Conservation (phyloP, 2,329 filamentous ascomycete genomes). For the Microsporum audouinii region DNA sequence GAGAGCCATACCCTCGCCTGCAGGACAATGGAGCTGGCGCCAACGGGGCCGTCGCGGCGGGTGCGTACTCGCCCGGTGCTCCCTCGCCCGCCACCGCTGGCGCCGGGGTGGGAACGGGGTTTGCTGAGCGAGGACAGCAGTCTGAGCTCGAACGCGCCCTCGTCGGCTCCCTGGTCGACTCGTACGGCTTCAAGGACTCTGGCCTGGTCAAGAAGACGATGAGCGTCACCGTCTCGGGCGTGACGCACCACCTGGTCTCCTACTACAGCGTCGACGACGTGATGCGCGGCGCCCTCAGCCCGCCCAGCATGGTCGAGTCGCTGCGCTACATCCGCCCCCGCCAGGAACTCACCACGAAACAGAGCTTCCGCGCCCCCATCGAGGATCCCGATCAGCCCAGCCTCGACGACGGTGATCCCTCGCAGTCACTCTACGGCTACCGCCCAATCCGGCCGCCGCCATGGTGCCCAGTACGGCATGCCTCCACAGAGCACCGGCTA, state of each 20-base stretch:
- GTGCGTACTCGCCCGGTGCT: slow-evolving; percentile 31
- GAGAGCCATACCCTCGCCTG: slow-evolving; percentile 42
- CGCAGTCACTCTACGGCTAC: slow-evolving; percentile 22
- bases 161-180: slow-evolving; percentile 78
- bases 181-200: slow-evolving; percentile 71
- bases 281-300: slow-evolving; percentile 46
- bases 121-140: slow-evolving; percentile 28
- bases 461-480: slow-evolving; percentile 30
- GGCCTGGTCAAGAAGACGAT: slow-evolving; percentile 91
- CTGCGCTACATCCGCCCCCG: slow-evolving; percentile 46
- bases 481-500: slow-evolving; percentile 26
- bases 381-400: slow-evolving; percentile 44
- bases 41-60: slow-evolving; percentile 20
- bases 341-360: slow-evolving; percentile 46
- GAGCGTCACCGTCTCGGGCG: slow-evolving; percentile 60
- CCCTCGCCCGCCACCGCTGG: slow-evolving; percentile 14
- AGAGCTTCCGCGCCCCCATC: slow-evolving; percentile 56
- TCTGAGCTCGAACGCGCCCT: slow-evolving; percentile 46
- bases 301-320: slow-evolving; percentile 46
- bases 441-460: slow-evolving; percentile 21
- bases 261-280: slow-evolving; percentile 81
- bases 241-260: slow-evolving; percentile 74
- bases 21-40: slow-evolving; percentile 20
- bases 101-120: slow-evolving; percentile 12
- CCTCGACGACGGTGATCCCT: not conserved